These are phyloP conservation scores for Vaccinium vitisidaea DNA, from an alignment of 148 eudicot species.

Conservation along the genomic window DNA sequence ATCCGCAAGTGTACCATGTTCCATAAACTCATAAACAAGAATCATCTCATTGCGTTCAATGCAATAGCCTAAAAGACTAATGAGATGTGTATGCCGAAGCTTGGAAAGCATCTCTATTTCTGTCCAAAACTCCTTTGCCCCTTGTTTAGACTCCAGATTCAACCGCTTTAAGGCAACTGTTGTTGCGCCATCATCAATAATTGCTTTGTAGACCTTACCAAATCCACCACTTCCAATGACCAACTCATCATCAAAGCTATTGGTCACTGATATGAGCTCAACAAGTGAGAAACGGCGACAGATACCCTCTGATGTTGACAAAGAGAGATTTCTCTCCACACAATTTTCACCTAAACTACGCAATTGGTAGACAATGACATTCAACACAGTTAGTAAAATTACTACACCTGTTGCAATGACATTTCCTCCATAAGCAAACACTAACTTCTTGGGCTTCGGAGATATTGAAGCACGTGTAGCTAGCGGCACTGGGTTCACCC, in stretches of 20 bases:
- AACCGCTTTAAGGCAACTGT: too few species aligned
- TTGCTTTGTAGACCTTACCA: too few species aligned
- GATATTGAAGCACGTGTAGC: background rate
- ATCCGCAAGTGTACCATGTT: conserved; percentile 32
- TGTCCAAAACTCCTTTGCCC: too few species aligned
- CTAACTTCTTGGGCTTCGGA: background rate
- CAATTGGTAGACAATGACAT: conserved; percentile 23
- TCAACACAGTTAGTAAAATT: conserved; percentile 8
- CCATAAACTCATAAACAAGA: conserved; percentile 4
- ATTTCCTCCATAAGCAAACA: conserved; percentile 8
- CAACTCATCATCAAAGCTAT: too few species aligned
- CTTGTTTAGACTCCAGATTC: too few species aligned
- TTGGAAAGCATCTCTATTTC: background rate
- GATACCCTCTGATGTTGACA: conserved; percentile 4
- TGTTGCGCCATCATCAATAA: too few species aligned
- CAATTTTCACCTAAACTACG: background rate
- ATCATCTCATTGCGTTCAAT: too few species aligned
- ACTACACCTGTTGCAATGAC: conserved; percentile 15
- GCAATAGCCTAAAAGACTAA: too few species aligned
- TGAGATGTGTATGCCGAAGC: too few species aligned
- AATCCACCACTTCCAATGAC: too few species aligned
- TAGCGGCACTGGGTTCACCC: background rate
- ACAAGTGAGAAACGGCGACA: conserved; percentile 26
- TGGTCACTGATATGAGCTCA: too few species aligned
- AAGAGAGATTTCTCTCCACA: background rate